A percentile compares a stretch with the other conserved stretches of the same genome.
These are phyloP conservation scores for Leccinum broughii DNA, from an alignment of 768 basidiomycete species.

Conservation along the genomic window DNA sequence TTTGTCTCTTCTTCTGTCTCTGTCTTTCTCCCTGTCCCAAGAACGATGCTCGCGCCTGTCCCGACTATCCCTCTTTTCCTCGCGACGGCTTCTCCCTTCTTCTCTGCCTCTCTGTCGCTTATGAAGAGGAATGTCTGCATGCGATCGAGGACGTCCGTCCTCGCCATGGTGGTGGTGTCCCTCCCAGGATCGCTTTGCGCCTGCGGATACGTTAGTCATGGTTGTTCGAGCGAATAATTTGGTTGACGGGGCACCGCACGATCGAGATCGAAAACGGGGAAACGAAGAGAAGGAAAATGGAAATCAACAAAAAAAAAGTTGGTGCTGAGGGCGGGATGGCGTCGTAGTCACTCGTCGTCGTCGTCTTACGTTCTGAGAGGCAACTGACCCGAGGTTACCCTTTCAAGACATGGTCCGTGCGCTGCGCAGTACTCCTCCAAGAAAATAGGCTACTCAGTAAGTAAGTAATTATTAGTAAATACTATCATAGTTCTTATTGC, in stretches of 20 bases:
- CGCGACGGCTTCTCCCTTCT: constrained; percentile 67
- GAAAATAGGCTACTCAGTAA: no score
- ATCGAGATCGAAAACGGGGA: constrained; percentile 38
- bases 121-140: constrained; percentile 21
- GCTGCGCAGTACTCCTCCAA: not conserved
- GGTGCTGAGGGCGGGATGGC: not conserved
- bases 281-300: constrained; percentile 1
- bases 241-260: constrained; percentile 83
- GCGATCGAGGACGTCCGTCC: constrained; percentile 25
- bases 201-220: constrained; percentile 86
- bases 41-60: constrained; percentile 38
- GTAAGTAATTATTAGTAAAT: no score
- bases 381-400: not conserved
- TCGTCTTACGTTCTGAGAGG: not conserved
- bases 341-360: no score
- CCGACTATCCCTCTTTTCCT: constrained; percentile 48
- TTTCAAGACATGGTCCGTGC: constrained; percentile 20
- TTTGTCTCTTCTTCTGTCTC: constrained; percentile 35
- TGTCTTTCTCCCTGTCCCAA: constrained; percentile 39
- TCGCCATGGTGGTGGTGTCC: constrained; percentile 43
- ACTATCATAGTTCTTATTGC: not conserved
- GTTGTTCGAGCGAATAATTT: constrained; percentile 38
- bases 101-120: constrained; percentile 58
- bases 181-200: constrained; percentile 79
- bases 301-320: not conserved